Conservation (phyloP, 495 filamentous ascomycete species). For the Aspergillus ellipticus region DNA sequence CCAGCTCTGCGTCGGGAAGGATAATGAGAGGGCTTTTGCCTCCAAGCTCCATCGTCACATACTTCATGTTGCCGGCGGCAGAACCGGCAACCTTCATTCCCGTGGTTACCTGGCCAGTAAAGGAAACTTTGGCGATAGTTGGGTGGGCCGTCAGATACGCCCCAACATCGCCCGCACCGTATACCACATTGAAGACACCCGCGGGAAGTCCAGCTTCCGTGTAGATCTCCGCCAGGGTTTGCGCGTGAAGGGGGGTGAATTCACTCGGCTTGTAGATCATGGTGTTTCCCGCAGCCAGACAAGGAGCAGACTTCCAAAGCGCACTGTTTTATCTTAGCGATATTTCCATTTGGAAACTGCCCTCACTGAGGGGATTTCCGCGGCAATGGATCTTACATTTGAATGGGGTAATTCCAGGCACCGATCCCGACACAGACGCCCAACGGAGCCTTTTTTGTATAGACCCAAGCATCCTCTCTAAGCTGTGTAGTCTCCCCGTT, state of each 20-base stretch:
- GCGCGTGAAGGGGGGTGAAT: conserved; percentile 70
- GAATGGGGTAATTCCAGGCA: conserved; percentile 84
- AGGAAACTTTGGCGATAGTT: conserved; percentile 71
- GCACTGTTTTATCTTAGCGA: conserved; percentile 40
- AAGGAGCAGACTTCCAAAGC: conserved; percentile 80
- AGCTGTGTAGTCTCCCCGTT: conserved; percentile 67
- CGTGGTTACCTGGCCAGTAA: conserved; percentile 78
- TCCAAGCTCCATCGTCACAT: conserved; percentile 81
- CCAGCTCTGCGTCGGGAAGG: conserved; percentile 66
- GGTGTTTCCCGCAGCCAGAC: conserved; percentile 77
- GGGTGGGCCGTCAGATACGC: conserved; percentile 65
- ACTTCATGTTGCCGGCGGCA: conserved; percentile 75
- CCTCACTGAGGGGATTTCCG: not conserved
- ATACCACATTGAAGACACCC: conserved; percentile 78
- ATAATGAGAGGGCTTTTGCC: conserved; percentile 74
- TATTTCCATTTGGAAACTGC: not conserved
- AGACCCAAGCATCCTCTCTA: conserved; percentile 68
- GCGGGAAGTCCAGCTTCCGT: conserved; percentile 68
- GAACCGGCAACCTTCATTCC: conserved; percentile 68
- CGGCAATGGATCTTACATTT: conserved; percentile 51
- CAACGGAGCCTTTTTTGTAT: conserved; percentile 68
- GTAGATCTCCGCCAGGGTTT: conserved; percentile 66
- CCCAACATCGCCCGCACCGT: conserved; percentile 70
- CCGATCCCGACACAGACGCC: conserved; percentile 78
- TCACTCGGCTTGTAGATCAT: conserved; percentile 88